A percentile compares a stretch with the other conserved stretches of the same genome.
Evolutionary conservation across 305 asterid genomes (phyloP).

Genomic region (Fraxinus angustifolia): DNA sequence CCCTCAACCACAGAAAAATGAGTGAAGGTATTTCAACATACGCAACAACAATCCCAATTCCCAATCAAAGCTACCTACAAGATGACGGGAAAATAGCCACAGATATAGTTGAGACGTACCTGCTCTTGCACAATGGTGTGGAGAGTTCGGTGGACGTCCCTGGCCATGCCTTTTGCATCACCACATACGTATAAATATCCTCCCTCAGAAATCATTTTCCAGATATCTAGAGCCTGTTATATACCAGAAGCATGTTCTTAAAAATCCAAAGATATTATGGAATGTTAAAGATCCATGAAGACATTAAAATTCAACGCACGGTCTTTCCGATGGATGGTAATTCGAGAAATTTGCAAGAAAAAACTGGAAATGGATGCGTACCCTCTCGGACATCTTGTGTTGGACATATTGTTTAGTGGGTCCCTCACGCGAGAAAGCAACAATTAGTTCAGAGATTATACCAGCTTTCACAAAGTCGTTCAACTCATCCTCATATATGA

Average conservation of each 20-base stretch:
- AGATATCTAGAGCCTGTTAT: constrained; percentile 68
- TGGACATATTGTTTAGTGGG: constrained; percentile 81
- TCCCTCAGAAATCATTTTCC: constrained; percentile 78
- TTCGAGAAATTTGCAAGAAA: constrained; percentile 1
- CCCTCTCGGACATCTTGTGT: constrained; percentile 83
- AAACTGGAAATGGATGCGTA: constrained; percentile 16
- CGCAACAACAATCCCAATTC: background rate
- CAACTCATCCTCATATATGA: constrained; percentile 73
- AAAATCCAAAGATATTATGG: background rate
- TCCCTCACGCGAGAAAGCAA: constrained; percentile 93
- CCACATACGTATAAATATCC: constrained; percentile 90
- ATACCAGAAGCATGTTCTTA: constrained; percentile 3
- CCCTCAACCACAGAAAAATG: constrained; percentile 2
- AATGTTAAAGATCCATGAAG: background rate
- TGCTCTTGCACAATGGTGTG: constrained; percentile 77
- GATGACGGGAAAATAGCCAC: background rate
- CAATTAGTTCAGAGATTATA: constrained; percentile 63
- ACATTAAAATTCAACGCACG: background rate
- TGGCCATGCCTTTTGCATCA: constrained; percentile 98
- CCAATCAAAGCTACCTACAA: background rate
- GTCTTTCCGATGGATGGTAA: background rate
- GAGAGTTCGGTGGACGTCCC: constrained; percentile 89
- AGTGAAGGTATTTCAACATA: background rate
- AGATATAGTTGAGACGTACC: constrained; percentile 37
- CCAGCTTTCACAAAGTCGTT: constrained; percentile 60